Evolutionary conservation across 1,284 basidiomycete genomes (phyloP).

Genomic region (Leucoagaricus sp.): DNA sequence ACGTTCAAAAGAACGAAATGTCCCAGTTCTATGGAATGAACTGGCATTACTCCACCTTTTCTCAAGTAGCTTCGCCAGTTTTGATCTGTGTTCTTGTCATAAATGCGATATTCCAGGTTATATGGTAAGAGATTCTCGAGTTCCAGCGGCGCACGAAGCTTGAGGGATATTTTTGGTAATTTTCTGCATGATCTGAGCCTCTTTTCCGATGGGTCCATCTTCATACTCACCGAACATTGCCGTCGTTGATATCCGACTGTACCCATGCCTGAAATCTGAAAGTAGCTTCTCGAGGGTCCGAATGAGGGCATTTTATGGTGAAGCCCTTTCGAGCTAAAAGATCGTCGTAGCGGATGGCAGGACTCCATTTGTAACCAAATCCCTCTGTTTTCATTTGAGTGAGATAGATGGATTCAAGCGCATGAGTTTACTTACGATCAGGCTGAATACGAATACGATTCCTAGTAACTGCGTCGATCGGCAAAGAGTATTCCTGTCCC

Average conservation of each 20-base stretch:
- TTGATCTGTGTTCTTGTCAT: conserved; percentile 94
- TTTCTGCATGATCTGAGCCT: conserved; percentile 47
- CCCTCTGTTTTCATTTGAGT: conserved; percentile 61
- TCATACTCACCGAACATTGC: conserved; percentile 51
- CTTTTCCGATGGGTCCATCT: neutral
- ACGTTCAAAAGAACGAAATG: conserved; percentile 94
- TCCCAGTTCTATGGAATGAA: conserved; percentile 94
- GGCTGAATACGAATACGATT: conserved; percentile 88
- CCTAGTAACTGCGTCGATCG: conserved; percentile 88
- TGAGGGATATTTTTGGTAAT: conserved; percentile 85
- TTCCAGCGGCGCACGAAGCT: conserved; percentile 94
- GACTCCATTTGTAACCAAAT: conserved; percentile 94
- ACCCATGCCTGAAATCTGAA: conserved; percentile 97
- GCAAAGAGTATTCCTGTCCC: conserved; percentile 88
- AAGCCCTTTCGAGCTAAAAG: conserved; percentile 78
- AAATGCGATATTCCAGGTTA: conserved; percentile 94
- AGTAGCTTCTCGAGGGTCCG: conserved; percentile 81
- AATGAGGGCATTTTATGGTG: conserved; percentile 86
- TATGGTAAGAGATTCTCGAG: conserved; percentile 96
- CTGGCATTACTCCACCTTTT: conserved; percentile 93
- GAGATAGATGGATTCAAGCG: neutral
- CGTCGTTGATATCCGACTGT: conserved; percentile 75
- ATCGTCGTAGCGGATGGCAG: conserved; percentile 91
- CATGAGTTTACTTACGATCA: conserved; percentile 66
- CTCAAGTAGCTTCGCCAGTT: conserved; percentile 93